Percentiles rank a stretch among this genome's conserved stretches.
Evolutionary conservation across 2,329 filamentous ascomycete species (phyloP).

Genomic region (Phialophora verrucosa): DNA sequence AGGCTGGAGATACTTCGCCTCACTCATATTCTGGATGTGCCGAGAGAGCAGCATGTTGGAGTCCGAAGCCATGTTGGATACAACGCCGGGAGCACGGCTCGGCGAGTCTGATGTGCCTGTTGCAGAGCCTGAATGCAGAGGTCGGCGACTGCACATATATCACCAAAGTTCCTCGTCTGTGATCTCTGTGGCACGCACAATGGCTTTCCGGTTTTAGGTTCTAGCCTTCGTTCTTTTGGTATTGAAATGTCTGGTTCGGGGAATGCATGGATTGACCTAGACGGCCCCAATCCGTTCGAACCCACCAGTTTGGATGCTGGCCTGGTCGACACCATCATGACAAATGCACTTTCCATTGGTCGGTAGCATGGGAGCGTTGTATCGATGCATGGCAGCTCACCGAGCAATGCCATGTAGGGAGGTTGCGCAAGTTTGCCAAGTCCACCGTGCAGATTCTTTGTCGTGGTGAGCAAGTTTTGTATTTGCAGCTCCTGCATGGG

Average conservation of each 20-base stretch:
- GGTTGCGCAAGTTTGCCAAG: conserved; percentile 27
- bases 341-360: background rate
- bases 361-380: background rate
- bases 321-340: background rate
- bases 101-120: background rate
- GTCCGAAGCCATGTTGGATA: conserved; percentile 14
- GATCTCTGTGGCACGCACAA: background rate
- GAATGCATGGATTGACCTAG: background rate
- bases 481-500: background rate
- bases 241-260: background rate
- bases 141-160: background rate
- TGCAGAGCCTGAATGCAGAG: background rate
- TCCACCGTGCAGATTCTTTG: conserved; percentile 30
- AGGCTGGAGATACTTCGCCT: conserved; percentile 47
- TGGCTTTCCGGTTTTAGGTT: background rate
- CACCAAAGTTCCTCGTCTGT: background rate
- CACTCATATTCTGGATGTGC: conserved; percentile 56
- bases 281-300: background rate
- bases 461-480: conserved; percentile 31
- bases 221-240: background rate
- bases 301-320: background rate
- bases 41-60: conserved; percentile 19
- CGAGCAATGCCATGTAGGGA: background rate
- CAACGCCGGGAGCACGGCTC: background rate
- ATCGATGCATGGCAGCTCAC: background rate